Conservation (phyloP, 139 green algal genomes). For the Auxenochlorella protothecoides region DNA sequence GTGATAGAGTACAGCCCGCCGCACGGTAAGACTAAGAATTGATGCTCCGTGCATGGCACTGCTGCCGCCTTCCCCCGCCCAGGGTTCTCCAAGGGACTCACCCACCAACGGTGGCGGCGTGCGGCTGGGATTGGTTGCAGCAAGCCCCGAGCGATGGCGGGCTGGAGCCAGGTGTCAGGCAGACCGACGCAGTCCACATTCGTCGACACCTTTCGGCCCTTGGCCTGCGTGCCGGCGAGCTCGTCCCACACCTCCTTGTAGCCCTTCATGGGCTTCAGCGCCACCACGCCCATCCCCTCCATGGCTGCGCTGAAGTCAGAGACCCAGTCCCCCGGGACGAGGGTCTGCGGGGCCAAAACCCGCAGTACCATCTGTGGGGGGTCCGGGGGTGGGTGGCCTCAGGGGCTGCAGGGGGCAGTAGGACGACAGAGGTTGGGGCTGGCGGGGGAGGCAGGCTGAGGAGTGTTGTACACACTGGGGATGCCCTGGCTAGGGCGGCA, state of each 20-base stretch:
- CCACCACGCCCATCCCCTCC: slow-evolving; percentile 40
- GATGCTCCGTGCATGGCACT: neutral
- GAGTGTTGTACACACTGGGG: neutral
- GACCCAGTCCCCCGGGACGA: slow-evolving; percentile 46
- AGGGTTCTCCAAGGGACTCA: slow-evolving; percentile 5
- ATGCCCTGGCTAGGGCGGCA: neutral
- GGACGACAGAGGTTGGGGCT: neutral
- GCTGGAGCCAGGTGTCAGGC: slow-evolving; percentile 65
- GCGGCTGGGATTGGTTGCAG: slow-evolving; percentile 59
- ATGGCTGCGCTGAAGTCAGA: slow-evolving; percentile 51
- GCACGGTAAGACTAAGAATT: neutral
- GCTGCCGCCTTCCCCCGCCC: neutral
- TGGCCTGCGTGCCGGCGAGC: neutral
- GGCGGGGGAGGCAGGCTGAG: too few species aligned
- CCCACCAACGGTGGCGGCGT: slow-evolving; percentile 41
- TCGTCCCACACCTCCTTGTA: slow-evolving; percentile 9
- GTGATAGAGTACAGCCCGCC: neutral
- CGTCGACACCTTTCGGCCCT: slow-evolving; percentile 23
- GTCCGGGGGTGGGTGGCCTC: neutral
- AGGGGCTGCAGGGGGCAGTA: neutral
- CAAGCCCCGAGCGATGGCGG: slow-evolving; percentile 45
- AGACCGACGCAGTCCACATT: slow-evolving; percentile 61
- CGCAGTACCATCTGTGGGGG: slow-evolving; percentile 31
- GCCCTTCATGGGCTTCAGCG: slow-evolving; percentile 23
- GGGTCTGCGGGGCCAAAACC: slow-evolving; percentile 48